A percentile compares a stretch with the other conserved stretches of the same genome.
Conservation (phyloP, 352 stramenopile species). For the Phytophthora rubi region DNA sequence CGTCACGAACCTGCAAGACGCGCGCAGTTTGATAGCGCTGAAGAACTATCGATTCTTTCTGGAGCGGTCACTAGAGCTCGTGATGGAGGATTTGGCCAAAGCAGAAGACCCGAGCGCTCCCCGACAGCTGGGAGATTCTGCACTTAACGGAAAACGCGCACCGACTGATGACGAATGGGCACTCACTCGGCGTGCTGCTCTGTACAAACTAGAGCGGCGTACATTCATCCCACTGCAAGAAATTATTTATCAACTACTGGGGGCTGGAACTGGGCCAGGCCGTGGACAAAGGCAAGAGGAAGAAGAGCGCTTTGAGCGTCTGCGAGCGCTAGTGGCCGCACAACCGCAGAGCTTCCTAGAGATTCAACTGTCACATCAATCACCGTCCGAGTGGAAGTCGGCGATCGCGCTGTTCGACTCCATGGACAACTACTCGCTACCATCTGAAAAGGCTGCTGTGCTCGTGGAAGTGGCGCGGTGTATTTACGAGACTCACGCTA, state of each 20-base stretch:
- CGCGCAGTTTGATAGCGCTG: constrained; percentile 59
- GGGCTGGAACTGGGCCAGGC: constrained; percentile 29
- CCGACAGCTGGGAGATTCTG: constrained; percentile 20
- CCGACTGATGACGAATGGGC: constrained; percentile 61
- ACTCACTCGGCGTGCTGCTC: constrained; percentile 47
- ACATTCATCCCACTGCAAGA: constrained; percentile 77
- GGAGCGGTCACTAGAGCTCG: constrained; percentile 59
- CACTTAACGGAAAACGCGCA: constrained; percentile 24
- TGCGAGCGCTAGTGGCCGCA: constrained; percentile 45
- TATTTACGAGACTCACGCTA: constrained; percentile 70
- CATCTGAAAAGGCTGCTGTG: constrained; percentile 70
- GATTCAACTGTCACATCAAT: constrained; percentile 57
- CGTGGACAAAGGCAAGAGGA: constrained; percentile 37
- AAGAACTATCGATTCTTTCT: constrained; percentile 83
- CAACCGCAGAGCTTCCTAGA: constrained; percentile 69
- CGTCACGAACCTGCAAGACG: constrained; percentile 53
- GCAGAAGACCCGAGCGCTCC: constrained; percentile 24
- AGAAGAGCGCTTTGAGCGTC: constrained; percentile 60
- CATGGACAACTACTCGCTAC: constrained; percentile 79
- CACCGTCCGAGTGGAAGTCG: constrained; percentile 60
- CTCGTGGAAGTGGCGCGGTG: constrained; percentile 72
- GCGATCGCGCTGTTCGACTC: constrained; percentile 56
- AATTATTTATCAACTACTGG: constrained; percentile 68
- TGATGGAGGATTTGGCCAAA: constrained; percentile 52
- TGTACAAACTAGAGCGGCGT: constrained; percentile 70